Conservation (phyloP, 2,329 filamentous ascomycete genomes). For the Botryotinia globosa region DNA sequence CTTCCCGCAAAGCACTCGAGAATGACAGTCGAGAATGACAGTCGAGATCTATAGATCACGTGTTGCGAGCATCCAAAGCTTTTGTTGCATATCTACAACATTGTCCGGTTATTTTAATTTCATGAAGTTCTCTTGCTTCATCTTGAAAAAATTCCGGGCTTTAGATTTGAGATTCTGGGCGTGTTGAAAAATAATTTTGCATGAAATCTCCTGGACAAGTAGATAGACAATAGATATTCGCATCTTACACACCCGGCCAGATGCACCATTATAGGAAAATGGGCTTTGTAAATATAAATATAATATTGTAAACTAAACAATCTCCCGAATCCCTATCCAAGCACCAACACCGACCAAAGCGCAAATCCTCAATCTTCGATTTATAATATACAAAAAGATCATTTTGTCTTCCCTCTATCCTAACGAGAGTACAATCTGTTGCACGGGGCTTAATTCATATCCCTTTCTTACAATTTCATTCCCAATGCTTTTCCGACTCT, state of each 20-base stretch:
- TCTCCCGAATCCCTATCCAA: background rate
- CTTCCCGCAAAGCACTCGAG: background rate
- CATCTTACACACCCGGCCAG: too few species aligned
- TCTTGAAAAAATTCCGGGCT: too few species aligned
- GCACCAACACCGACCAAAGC: background rate
- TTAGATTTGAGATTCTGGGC: too few species aligned
- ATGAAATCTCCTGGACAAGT: too few species aligned
- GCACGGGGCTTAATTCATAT: background rate
- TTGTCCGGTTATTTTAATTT: too few species aligned
- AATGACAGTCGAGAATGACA: background rate
- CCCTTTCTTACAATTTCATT: constrained; percentile 74
- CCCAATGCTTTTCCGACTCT: constrained; percentile 86
- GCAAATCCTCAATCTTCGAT: background rate
- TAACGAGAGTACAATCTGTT: background rate
- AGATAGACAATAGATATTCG: too few species aligned
- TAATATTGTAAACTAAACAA: background rate
- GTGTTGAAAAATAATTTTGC: too few species aligned
- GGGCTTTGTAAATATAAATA: background rate
- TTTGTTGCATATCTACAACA: background rate
- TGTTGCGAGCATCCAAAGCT: background rate
- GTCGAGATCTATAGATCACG: background rate
- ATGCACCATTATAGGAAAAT: accelerated
- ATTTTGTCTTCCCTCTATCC: background rate
- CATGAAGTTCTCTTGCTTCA: too few species aligned
- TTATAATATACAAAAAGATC: constrained; percentile 1